phyloP scores from a whole-genome alignment of 129 eudicot genomes.

The Apium graveolens region DNA sequence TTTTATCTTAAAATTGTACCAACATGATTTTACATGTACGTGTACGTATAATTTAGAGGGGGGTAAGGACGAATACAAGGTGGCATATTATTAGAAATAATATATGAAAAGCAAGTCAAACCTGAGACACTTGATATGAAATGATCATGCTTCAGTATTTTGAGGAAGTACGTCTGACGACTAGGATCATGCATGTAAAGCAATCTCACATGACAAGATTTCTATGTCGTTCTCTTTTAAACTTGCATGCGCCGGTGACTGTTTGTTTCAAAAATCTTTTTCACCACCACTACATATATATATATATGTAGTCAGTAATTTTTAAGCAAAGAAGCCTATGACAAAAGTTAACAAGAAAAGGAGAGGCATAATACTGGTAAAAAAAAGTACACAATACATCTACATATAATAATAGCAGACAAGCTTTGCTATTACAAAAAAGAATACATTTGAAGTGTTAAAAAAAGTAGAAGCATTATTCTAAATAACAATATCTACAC shows the following conservation, averaged over 20 bases:
- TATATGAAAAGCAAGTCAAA: neutral
- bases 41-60: too few relatives aligned
- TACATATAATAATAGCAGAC: conserved; percentile 5
- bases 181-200: conserved; percentile 9
- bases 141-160: neutral
- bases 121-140: neutral
- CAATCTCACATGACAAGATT: conserved; percentile 10
- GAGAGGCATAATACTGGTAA: neutral
- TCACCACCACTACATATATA: neutral
- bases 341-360: neutral
- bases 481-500: neutral
- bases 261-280: neutral
- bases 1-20: too few relatives aligned
- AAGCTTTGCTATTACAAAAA: neutral
- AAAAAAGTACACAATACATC: neutral
- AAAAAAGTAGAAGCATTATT: neutral
- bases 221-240: conserved; percentile 4
- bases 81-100: neutral
- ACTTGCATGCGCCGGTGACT: conserved; percentile 13
- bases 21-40: too few relatives aligned
- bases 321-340: neutral
- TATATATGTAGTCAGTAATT: neutral
- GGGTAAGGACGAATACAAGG: neutral
- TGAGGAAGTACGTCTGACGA: conserved; percentile 1
- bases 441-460: neutral